Evolutionary conservation across 805 yeast species (phyloP), one percentile per base, ranked within the genome.

Genomic region (Isabelozyma rhagii): DNA sequence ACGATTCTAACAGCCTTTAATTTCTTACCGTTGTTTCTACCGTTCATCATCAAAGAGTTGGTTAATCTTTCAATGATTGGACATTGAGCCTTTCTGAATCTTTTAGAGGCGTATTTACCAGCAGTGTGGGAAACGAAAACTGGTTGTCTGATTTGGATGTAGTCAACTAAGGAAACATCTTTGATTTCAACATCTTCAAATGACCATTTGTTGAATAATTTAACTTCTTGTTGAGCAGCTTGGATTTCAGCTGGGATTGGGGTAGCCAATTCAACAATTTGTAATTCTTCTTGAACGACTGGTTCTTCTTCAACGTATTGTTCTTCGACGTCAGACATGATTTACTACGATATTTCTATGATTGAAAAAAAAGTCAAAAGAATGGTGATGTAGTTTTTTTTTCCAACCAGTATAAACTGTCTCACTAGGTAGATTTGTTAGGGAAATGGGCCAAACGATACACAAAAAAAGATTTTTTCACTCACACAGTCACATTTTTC

Each of bases 1-100:
- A 94, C 91, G 77, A 94, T 94, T 88, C 98, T 92, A 68, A 94
- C 98, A 69, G 99, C 99, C 89, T 93, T 92, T 79, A 96, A 89
- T 84, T 94, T 94, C 87, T 94, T 94, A 87, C 99, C 99, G 88
- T 96, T 94, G 96, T 94, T 94, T 85, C 98, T 93, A 84, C 99
- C 99, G 88, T 94, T 92, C 99, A 94, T 94, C 99, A 94, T 94
- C 76, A 94, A 84, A 61, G 99, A 88, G 93, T 94, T 93, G 81
- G 98, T 93, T 78, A 94, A 85, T 86, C 99, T 93, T 87, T 94
- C 99, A 67, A 94, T 78, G 78, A 94, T 87, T 73, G 98, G 98
- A 83, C 97, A 92, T 85, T 94, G 99, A 66, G 98, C 94, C 88
- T 94, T 94, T 87, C 98, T 92, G 89, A 94, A 94, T 82, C 99